phyloP scores from a whole-genome alignment of 2,329 filamentous ascomycete genomes.

The Ustulina deusta region DNA sequence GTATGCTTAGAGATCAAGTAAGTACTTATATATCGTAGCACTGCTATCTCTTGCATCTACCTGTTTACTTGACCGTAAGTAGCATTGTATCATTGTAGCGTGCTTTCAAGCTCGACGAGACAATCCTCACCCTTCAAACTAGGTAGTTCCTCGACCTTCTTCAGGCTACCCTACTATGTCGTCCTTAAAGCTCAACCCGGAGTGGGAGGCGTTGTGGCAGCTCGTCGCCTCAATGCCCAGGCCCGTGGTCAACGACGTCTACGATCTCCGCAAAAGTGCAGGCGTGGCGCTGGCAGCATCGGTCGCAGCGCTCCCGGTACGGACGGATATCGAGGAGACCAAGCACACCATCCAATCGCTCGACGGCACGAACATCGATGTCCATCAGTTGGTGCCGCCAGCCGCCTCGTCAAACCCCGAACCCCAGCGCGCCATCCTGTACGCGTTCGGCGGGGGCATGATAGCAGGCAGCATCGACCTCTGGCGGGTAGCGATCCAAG shows the following conservation, averaged over 20 bases:
- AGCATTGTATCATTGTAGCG: neutral
- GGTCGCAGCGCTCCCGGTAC: neutral
- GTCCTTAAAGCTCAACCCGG: conserved; percentile 35
- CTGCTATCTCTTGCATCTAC: neutral
- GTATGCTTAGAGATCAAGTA: neutral
- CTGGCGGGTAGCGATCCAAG: conserved; percentile 29
- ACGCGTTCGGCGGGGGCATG: conserved; percentile 45
- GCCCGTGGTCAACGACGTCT: conserved; percentile 26
- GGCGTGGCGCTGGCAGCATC: conserved; percentile 4
- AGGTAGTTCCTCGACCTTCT: neutral
- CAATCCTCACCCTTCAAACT: neutral
- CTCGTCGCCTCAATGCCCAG: conserved; percentile 12
- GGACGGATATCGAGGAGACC: conserved; percentile 38
- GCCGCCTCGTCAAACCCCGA: neutral
- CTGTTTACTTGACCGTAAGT: neutral
- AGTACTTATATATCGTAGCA: neutral
- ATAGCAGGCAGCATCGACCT: conserved; percentile 41
- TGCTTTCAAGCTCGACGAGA: neutral
- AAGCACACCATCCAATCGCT: conserved; percentile 39
- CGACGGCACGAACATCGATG: conserved; percentile 41
- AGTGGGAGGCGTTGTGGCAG: conserved; percentile 25
- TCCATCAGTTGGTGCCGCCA: conserved; percentile 43
- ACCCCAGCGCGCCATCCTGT: conserved; percentile 43
- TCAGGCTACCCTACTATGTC: conserved; percentile 26
- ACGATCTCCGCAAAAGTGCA: conserved; percentile 15